Base-by-base conservation (phyloP, 768 basidiomycete genomes). In the Sarcodon aspratus region DNA sequence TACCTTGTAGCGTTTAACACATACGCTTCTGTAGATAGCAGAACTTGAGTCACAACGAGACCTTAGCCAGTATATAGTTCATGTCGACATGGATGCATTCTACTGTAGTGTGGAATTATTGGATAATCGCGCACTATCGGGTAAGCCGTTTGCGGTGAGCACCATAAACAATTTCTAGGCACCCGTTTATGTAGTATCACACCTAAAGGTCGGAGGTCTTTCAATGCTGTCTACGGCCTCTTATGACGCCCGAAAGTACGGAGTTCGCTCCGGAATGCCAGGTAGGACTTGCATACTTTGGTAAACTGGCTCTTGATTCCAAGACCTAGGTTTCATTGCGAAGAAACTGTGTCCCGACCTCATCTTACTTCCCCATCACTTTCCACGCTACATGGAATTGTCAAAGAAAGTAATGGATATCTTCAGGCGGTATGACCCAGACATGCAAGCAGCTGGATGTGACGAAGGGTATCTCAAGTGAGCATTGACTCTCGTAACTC, bases 81-180 rank as follows among this genome's bases (percentile, higher is more conserved):
- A 98, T 60, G 82, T 96, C 32, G 96, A 99, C 59, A 92, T 94
- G 80, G 95, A 97, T 62, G 90, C 91, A 3, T 96, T 95, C 66
- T 93, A 76, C 54, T 86, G 87, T 9, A 86, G 74, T 45, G 87
- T 90, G 1, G 89, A 92, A 60, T 64, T 83, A 1, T 71, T 85
- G 17, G 68, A 80, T 54, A 66, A 85, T 54, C 82, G 80, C 12
- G 66, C 66, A 55, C 76, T 85, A 35, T 66, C 70, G 33, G 83
- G 78, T 15, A 89, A 87, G 56, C 74, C 87, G 1, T 90, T 90
- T 59, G 85, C 73, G 27, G 87, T 85, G 57, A 31, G 70, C 62
- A 34, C 11, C 1, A 2, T 21, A 6, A 5, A 8, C 6, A 3
- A 10, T 18, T 34, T 4, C 18, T 9, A 3, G 32, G 21, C 33